Evolutionary conservation across 805 yeast species (phyloP).

Genomic region (Ogataea glucozyma): DNA sequence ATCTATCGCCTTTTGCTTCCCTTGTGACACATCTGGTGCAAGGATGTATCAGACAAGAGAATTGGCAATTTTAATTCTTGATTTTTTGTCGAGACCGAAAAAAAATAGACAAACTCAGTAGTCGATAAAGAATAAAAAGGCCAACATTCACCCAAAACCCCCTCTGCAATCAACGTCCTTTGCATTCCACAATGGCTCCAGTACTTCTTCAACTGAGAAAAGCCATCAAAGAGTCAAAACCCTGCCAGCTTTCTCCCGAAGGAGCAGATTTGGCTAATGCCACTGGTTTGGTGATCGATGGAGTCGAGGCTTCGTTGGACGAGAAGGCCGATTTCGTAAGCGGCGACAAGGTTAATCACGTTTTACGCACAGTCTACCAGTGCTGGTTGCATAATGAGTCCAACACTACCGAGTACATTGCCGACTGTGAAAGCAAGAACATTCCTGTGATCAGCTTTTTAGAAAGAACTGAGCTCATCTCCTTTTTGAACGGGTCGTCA

Average conservation of each 20-base stretch:
- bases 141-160: too few relatives aligned
- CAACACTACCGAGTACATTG: slow-evolving; percentile 78
- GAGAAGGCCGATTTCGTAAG: slow-evolving; percentile 55
- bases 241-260: slow-evolving; percentile 18
- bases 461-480: slow-evolving; percentile 79
- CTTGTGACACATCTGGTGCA: slow-evolving; percentile 2
- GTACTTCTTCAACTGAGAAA: slow-evolving; percentile 16
- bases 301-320: slow-evolving; percentile 17
- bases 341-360: slow-evolving; percentile 42
- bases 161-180: too few relatives aligned
- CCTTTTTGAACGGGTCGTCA: slow-evolving; percentile 76
- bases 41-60: too few relatives aligned
- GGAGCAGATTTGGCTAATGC: slow-evolving; percentile 24
- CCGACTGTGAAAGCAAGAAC: slow-evolving; percentile 62
- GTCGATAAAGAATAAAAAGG: background rate
- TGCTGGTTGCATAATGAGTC: slow-evolving; percentile 78
- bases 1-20: slow-evolving; percentile 8
- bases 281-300: slow-evolving; percentile 18
- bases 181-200: slow-evolving; percentile 14
- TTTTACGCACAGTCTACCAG: slow-evolving; percentile 63
- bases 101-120: background rate
- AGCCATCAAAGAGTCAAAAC: slow-evolving; percentile 17
- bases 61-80: too few relatives aligned
- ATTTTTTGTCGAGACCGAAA: background rate
- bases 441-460: slow-evolving; percentile 75